phyloP scores from a whole-genome alignment of 345 rosid genomes.

The Rhodamnia argentea region DNA sequence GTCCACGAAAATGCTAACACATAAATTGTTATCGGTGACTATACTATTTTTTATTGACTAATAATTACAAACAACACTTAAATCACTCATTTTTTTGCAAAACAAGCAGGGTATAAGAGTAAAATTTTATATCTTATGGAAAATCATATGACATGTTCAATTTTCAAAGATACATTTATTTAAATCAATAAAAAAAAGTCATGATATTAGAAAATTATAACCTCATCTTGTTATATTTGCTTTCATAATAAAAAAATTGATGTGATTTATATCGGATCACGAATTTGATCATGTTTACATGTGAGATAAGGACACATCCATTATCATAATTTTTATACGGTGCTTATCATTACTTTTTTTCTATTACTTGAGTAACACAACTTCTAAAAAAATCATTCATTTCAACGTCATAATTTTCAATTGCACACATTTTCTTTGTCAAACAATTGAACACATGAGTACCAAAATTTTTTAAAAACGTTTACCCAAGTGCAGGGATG shows the following conservation, averaged over 20 bases:
- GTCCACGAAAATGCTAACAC: neutral
- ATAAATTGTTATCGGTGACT: neutral
- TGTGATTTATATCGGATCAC: neutral
- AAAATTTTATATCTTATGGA: neutral
- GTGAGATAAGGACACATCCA: too few relatives aligned
- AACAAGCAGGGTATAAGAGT: neutral
- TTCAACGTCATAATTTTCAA: too few relatives aligned
- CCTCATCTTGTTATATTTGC: neutral
- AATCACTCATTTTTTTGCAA: fast-evolving
- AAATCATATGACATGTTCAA: neutral
- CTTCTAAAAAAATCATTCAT: too few relatives aligned
- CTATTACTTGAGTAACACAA: too few relatives aligned
- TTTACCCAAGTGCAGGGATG: too few relatives aligned
- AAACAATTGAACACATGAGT: too few relatives aligned
- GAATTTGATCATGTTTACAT: neutral
- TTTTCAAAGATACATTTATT: neutral
- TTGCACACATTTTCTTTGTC: too few relatives aligned
- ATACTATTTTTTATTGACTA: neutral
- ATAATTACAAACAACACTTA: neutral
- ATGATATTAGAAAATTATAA: too few relatives aligned
- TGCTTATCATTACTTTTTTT: too few relatives aligned
- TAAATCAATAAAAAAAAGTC: neutral
- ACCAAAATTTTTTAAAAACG: too few relatives aligned
- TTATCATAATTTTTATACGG: too few relatives aligned
- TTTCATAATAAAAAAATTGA: neutral